phyloP scores from a whole-genome alignment of 257 asterid species.

The Schizonepeta tenuifolia region DNA sequence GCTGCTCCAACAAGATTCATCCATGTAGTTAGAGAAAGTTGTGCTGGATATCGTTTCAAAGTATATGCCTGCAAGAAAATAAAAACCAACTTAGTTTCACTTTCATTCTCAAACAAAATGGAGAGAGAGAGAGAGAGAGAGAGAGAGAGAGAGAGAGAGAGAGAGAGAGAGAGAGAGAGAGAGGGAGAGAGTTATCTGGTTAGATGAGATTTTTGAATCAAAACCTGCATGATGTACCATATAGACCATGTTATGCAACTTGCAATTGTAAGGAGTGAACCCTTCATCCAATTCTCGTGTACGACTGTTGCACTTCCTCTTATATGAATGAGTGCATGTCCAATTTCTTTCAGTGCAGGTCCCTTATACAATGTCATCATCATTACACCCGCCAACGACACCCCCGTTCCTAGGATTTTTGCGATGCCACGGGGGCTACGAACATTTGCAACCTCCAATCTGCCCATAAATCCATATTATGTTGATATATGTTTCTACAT shows the following conservation, averaged over 20 bases:
- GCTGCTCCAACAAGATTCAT: slow-evolving; percentile 79
- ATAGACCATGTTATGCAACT: slow-evolving; percentile 79
- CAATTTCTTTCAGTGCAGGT: slow-evolving; percentile 45
- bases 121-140: background rate
- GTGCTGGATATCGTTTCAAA: slow-evolving; percentile 74
- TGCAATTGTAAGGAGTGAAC: slow-evolving; percentile 55
- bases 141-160: too few relatives aligned
- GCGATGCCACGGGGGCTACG: slow-evolving; percentile 62
- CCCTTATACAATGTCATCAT: slow-evolving; percentile 76
- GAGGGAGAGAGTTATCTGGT: background rate
- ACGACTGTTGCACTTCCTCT: slow-evolving; percentile 39
- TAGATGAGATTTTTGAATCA: background rate
- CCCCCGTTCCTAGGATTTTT: slow-evolving; percentile 57
- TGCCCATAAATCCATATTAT: slow-evolving; percentile 23
- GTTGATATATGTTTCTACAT: background rate
- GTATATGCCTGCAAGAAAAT: slow-evolving; percentile 55
- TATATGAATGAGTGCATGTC: slow-evolving; percentile 48
- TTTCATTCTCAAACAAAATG: background rate
- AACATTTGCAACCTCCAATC: slow-evolving; percentile 63
- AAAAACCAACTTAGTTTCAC: background rate
- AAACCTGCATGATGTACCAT: slow-evolving; percentile 80
- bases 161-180: too few relatives aligned
- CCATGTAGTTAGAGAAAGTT: slow-evolving; percentile 74
- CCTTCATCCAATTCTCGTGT: slow-evolving; percentile 64
- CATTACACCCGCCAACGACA: slow-evolving; percentile 74